Evolutionary conservation across 306 rosid species (phyloP).

Genomic region (Ormosia semicastrata): DNA sequence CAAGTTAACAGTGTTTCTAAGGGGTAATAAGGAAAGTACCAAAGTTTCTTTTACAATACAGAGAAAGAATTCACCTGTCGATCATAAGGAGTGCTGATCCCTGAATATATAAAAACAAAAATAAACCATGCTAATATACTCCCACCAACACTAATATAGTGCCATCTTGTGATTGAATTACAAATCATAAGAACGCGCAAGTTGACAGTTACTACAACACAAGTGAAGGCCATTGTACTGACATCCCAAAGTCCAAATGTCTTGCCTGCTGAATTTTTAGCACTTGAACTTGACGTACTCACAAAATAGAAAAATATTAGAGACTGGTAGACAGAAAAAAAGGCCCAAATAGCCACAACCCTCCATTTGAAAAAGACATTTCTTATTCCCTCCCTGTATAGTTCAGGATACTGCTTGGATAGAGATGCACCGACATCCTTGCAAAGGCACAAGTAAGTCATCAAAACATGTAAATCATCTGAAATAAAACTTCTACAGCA

Average conservation of each 20-base stretch:
- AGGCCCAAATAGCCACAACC: conserved; percentile 74
- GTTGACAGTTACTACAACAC: conserved; percentile 71
- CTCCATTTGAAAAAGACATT: conserved; percentile 67
- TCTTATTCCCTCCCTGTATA: conserved; percentile 67
- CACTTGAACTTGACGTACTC: conserved; percentile 40
- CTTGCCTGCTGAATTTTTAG: conserved; percentile 56
- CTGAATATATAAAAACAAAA: conserved; percentile 72
- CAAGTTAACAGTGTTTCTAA: not conserved
- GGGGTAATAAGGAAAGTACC: not conserved
- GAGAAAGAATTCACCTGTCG: conserved; percentile 56
- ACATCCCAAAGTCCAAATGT: conserved; percentile 73
- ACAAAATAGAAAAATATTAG: conserved; percentile 58
- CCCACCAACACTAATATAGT: conserved; percentile 72
- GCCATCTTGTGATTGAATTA: conserved; percentile 79
- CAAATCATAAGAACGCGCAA: conserved; percentile 70
- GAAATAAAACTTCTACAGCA: not conserved
- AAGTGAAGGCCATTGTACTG: conserved; percentile 77
- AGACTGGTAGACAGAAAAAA: conserved; percentile 71
- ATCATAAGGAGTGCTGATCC: conserved; percentile 59
- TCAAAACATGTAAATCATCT: not conserved
- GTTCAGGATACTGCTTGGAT: conserved; percentile 76
- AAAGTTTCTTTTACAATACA: not conserved
- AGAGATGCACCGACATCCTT: conserved; percentile 73
- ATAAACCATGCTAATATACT: conserved; percentile 76
- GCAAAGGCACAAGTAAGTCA: conserved; percentile 21